phyloP scores from a whole-genome alignment of 495 filamentous ascomycete genomes.

The Massariosphaeria phaeospora region DNA sequence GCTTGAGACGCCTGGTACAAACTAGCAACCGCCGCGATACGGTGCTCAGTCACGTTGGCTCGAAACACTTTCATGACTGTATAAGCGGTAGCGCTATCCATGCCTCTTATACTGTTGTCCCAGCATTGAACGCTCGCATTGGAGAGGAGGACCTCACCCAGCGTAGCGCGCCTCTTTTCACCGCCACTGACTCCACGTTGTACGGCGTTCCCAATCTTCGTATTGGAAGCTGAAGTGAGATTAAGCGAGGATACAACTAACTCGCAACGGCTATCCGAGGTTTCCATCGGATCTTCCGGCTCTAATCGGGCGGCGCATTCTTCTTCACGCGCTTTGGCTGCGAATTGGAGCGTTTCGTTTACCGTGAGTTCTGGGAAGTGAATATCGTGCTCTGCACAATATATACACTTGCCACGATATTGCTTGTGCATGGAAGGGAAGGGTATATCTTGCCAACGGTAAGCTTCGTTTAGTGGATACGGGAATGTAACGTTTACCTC shows the following conservation, averaged over 20 bases:
- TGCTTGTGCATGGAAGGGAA: constrained; percentile 40
- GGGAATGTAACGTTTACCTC: neutral
- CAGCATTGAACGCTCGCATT: constrained; percentile 70
- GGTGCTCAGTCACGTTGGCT: no score
- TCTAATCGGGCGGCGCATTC: neutral
- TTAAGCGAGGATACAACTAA: constrained; percentile 55
- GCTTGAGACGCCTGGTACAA: no score
- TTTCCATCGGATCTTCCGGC: no score
- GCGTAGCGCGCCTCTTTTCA: constrained; percentile 78
- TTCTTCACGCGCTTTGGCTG: constrained; percentile 43
- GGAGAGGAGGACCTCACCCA: constrained; percentile 64
- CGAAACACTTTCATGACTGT: neutral
- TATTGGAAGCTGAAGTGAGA: constrained; percentile 70
- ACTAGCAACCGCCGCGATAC: no score
- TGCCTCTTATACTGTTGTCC: constrained; percentile 74
- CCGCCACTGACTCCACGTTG: constrained; percentile 76
- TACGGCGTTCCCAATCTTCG: constrained; percentile 73
- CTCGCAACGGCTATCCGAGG: no score
- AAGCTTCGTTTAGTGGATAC: neutral
- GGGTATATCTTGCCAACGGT: neutral
- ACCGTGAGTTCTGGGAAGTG: constrained; percentile 81
- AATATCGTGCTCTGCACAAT: constrained; percentile 73
- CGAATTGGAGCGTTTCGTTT: constrained; percentile 72
- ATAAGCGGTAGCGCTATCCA: neutral
- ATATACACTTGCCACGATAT: constrained; percentile 75